Evolutionary conservation across 1,139 yeast genomes (phyloP).

Genomic region (Candida sp.): DNA sequence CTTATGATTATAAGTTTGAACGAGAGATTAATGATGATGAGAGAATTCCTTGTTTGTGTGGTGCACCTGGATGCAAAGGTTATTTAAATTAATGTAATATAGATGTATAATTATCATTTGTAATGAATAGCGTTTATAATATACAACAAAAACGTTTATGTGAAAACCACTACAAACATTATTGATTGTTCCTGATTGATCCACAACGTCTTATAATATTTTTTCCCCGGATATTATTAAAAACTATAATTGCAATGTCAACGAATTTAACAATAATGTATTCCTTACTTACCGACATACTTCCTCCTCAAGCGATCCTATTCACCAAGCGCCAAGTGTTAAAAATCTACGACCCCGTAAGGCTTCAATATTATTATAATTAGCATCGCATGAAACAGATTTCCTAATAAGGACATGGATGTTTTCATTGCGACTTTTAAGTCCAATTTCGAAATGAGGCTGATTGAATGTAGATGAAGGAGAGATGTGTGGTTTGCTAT

Average conservation of each 20-base stretch:
- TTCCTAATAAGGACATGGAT: not conserved
- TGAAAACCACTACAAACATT: too few species aligned
- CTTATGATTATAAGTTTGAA: conserved; percentile 94
- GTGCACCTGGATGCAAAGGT: conserved; percentile 93
- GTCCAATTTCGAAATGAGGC: too few species aligned
- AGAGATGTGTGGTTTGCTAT: too few species aligned
- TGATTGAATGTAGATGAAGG: too few species aligned
- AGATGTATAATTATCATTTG: conserved; percentile 2
- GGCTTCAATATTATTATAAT: not conserved
- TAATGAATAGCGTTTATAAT: not conserved
- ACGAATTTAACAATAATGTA: too few species aligned
- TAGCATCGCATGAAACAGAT: not conserved
- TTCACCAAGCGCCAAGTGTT: not conserved
- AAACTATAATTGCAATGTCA: too few species aligned
- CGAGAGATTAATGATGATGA: conserved; percentile 89
- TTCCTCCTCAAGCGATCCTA: too few species aligned
- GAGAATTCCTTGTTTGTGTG: conserved; percentile 89
- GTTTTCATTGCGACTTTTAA: not conserved
- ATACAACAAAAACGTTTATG: too few species aligned
- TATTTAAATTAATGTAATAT: conserved; percentile 56
- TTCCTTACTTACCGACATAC: too few species aligned
- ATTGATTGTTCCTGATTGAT: too few species aligned
- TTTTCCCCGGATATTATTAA: too few species aligned
- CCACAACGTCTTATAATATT: too few species aligned
- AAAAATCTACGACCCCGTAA: not conserved